Conservation (phyloP, 2,329 filamentous ascomycete genomes). For the Fusarium tuaranense region DNA sequence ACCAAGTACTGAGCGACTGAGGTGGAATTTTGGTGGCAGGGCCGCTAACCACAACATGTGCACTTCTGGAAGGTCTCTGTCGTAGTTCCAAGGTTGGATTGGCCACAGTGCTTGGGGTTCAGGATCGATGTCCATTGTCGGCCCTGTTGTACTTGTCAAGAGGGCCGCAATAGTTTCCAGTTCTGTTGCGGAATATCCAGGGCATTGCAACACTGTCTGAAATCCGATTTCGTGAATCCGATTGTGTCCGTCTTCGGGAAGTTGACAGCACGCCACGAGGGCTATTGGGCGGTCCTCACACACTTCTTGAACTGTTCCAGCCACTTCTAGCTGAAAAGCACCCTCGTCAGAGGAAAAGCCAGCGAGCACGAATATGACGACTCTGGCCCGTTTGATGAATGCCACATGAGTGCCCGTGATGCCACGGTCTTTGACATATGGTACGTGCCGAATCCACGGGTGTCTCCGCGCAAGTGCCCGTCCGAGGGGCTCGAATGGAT, state of each 20-base stretch:
- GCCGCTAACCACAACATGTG: constrained; percentile 62
- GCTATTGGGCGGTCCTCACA: constrained; percentile 64
- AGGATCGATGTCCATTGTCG: constrained; percentile 22
- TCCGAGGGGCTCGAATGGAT: constrained; percentile 81
- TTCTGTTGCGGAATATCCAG: constrained; percentile 60
- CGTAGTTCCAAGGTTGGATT: constrained; percentile 54
- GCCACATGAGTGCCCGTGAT: constrained; percentile 73
- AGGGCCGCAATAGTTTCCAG: constrained; percentile 64
- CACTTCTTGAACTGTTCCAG: constrained; percentile 56
- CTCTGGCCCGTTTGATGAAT: constrained; percentile 70
- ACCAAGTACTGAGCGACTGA: constrained; percentile 56
- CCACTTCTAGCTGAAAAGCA: constrained; percentile 64
- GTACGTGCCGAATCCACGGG: constrained; percentile 74
- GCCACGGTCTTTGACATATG: constrained; percentile 73
- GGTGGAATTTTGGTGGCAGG: constrained; percentile 56
- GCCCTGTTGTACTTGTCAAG: constrained; percentile 56
- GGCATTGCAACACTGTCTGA: constrained; percentile 63
- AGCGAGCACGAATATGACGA: constrained; percentile 71
- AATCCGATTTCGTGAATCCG: constrained; percentile 57
- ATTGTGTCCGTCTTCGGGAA: constrained; percentile 48
- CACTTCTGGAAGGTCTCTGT: constrained; percentile 55
- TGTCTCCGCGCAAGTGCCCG: constrained; percentile 70
- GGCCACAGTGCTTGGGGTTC: constrained; percentile 53
- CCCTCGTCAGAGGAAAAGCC: constrained; percentile 60
- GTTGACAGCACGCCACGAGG: constrained; percentile 63